Evolutionary conservation across 768 basidiomycete genomes (phyloP), one percentile per base, ranked within the genome.

Genomic region (Trametopsis cervina): DNA sequence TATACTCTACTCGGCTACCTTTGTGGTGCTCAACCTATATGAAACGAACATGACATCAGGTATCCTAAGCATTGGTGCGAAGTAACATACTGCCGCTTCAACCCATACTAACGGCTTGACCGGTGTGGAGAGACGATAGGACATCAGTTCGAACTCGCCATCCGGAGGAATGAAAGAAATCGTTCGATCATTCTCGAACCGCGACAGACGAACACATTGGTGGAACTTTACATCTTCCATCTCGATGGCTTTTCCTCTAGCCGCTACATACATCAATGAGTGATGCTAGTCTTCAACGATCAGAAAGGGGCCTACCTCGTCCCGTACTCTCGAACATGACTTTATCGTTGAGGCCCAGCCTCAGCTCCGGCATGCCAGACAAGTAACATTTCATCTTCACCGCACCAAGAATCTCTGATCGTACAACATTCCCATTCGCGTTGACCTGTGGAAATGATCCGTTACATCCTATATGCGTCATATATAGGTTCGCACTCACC

Each of bases 161-260:
- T 98, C 95, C 3, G 96, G 95, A 0, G 96, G 96, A 58, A 98
- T 99, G 71, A 99, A 99, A 27, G 90, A 93, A 61, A 98, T 99
- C 0, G 95, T 98, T 51, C 96, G 85, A 69, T 99, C 95, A 66
- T 96, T 97, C 62, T 99, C 96, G 62, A 99, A 99, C 5, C 95
- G 82, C 9, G 93, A 87, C 20, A 99, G 76, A 9, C 96, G 90
- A 10, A 98, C 96, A 60, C 96, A 99, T 75, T 99, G 96, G 62
- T 99, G 96, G 72, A 99, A 99, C 65, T 97, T 97, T 71, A 97
- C 91, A 60, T 98, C 96, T 65, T 99, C 96, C 89, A 99, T 96
- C 69, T 99, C 96, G 57, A 99, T 96, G 2, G 96, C 86, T 67
- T 98, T 99, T 11, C 95, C 95, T 11, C 95, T 81, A 0, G 92